phyloP scores from a whole-genome alignment of 2,329 filamentous ascomycete species.

The Metarhizium album region DNA sequence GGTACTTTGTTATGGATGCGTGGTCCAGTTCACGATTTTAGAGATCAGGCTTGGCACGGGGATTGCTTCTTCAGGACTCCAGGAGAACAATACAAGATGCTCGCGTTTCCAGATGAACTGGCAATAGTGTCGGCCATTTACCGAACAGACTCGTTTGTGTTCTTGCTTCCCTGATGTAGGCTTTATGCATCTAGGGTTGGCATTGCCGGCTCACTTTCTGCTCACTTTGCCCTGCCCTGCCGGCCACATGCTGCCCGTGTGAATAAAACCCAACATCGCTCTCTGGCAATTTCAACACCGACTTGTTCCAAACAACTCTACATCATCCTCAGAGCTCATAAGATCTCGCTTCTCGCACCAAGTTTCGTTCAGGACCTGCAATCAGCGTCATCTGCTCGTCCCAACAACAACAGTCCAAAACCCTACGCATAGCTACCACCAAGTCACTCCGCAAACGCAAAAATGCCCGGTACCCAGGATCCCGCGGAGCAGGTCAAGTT shows the following conservation, averaged over 20 bases:
- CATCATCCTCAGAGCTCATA: neutral
- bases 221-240: neutral
- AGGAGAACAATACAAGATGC: too few species aligned
- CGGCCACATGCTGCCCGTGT: too few species aligned
- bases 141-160: too few species aligned
- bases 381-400: neutral
- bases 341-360: neutral
- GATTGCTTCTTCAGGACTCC: too few species aligned
- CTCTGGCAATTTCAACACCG: neutral
- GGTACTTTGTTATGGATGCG: neutral
- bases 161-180: too few species aligned
- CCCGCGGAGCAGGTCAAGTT: slow-evolving; percentile 52
- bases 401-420: neutral
- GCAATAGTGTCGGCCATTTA: too few species aligned
- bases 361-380: neutral
- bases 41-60: too few species aligned
- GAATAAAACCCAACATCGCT: neutral
- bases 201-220: neutral
- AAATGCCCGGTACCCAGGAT: slow-evolving; percentile 20
- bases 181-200: slow-evolving; percentile 1
- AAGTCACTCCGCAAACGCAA: slow-evolving; percentile 5
- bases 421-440: neutral
- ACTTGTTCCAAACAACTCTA: neutral
- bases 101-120: too few species aligned
- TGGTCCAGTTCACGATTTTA: too few species aligned